These are phyloP conservation scores for Bipolaris bicolor DNA, from an alignment of 2,329 filamentous ascomycete species.

Conservation along the genomic window DNA sequence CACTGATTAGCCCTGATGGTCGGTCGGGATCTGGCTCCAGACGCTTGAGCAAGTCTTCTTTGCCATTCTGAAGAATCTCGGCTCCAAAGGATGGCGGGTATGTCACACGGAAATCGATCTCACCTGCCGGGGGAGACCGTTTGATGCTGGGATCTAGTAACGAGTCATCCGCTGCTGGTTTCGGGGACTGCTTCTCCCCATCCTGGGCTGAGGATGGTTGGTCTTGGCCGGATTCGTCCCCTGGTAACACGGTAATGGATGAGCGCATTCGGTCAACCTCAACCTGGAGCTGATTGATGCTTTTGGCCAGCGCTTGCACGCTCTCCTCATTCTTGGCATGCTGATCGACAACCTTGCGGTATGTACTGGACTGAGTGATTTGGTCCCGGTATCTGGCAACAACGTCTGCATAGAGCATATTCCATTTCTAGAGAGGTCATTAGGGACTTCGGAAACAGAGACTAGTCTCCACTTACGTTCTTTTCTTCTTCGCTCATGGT, in stretches of 20 bases:
- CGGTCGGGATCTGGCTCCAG: constrained; percentile 55
- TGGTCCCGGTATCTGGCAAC: constrained; percentile 50
- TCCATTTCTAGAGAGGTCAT: constrained; percentile 48
- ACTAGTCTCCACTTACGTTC: constrained; percentile 31
- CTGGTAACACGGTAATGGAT: constrained; percentile 35
- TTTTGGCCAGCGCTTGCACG: constrained; percentile 48
- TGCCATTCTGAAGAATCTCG: constrained; percentile 57
- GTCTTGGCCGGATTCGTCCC: constrained; percentile 24
- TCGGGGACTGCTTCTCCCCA: constrained; percentile 27
- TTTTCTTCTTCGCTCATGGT: constrained; percentile 49
- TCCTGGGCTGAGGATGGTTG: constrained; percentile 18
- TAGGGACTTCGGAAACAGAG: not conserved
- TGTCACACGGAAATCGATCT: constrained; percentile 57
- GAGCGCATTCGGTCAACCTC: constrained; percentile 49
- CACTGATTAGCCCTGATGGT: constrained; percentile 46
- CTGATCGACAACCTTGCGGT: constrained; percentile 46
- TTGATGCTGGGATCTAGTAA: constrained; percentile 45
- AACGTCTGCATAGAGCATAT: constrained; percentile 49
- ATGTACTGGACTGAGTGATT: constrained; percentile 44
- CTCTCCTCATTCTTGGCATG: constrained; percentile 49
- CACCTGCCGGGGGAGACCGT: constrained; percentile 48
- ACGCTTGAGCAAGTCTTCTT: constrained; percentile 59
- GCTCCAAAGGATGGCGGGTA: constrained; percentile 57
- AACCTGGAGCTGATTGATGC: constrained; percentile 50
- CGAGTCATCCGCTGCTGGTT: constrained; percentile 36